A percentile compares a stretch with the other conserved stretches of the same genome.
These are phyloP conservation scores for Abrus pulchellus DNA, from an alignment of 306 rosid genomes.

Conservation along the genomic window DNA sequence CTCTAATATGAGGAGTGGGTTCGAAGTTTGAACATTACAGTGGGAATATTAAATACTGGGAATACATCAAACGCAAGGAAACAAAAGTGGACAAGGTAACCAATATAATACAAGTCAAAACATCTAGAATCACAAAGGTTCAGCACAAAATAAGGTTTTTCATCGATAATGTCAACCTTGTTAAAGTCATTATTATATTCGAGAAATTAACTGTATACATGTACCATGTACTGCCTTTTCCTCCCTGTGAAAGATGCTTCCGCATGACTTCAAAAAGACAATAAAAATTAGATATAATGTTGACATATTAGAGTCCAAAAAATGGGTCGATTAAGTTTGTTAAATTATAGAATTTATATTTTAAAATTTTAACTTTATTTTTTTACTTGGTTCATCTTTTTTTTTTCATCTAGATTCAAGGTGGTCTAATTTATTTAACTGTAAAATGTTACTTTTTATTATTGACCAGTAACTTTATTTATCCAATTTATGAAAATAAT, in stretches of 20 bases:
- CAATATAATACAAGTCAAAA: constrained; percentile 44
- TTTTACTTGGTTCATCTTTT: too few relatives aligned
- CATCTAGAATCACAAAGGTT: constrained; percentile 42
- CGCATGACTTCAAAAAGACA: background rate
- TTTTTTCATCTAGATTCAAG: too few relatives aligned
- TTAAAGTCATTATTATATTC: background rate
- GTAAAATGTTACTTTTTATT: too few relatives aligned
- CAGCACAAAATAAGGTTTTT: background rate
- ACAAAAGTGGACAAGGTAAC: constrained; percentile 37
- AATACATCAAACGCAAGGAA: constrained; percentile 36
- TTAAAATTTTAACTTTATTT: too few relatives aligned
- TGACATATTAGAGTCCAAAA: too few relatives aligned
- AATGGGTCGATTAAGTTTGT: too few relatives aligned
- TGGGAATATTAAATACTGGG: background rate
- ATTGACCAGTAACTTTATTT: background rate
- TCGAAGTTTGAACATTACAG: constrained; percentile 24
- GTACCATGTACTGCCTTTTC: background rate
- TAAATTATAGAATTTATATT: too few relatives aligned
- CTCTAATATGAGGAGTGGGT: background rate
- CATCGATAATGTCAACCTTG: constrained; percentile 25
- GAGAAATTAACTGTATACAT: background rate
- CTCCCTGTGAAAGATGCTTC: background rate
- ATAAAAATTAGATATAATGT: background rate
- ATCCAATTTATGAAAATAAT: background rate
- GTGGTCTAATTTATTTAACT: too few relatives aligned